Conservation (phyloP, 2,329 filamentous ascomycete species). For the Lachnellula arida region DNA sequence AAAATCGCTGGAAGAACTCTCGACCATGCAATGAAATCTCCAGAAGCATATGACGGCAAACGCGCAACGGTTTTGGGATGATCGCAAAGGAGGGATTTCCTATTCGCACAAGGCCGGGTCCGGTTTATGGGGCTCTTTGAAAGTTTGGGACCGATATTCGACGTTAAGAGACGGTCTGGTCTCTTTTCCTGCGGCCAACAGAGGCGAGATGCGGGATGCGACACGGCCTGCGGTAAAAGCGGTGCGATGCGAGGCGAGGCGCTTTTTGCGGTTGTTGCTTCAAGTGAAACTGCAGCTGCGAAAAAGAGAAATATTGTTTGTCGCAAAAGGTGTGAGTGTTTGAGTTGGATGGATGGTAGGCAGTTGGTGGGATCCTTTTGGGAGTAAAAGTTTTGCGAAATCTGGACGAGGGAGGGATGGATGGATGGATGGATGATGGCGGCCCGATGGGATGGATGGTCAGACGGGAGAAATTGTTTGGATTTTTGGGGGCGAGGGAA, state of each 20-base stretch:
- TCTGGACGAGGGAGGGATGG: not conserved
- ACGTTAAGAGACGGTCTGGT: constrained; percentile 8
- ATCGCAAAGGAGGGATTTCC: not conserved
- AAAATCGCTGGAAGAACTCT: not conserved
- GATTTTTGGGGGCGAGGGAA: not conserved
- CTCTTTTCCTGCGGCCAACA: constrained; percentile 23
- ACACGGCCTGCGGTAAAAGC: constrained; percentile 3
- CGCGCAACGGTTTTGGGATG: not conserved
- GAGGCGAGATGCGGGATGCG: constrained; percentile 24
- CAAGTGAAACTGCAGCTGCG: too few species aligned
- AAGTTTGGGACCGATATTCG: constrained; percentile 9
- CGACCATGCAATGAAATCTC: not conserved
- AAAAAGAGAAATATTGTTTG: too few species aligned
- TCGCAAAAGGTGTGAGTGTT: too few species aligned
- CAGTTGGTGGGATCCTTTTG: not conserved
- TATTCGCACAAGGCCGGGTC: constrained; percentile 1
- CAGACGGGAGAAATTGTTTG: not conserved
- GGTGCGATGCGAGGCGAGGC: constrained; percentile 12
- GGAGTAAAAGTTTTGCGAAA: not conserved
- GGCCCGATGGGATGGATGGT: not conserved
- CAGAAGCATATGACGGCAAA: not conserved
- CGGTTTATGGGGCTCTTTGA: constrained; percentile 7
- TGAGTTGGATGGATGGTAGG: too few species aligned
- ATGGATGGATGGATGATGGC: not conserved
- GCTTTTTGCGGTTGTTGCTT: constrained; percentile 1